Conservation (phyloP, 164 flowering plant genomes). For the Tetracentron sinense region DNA sequence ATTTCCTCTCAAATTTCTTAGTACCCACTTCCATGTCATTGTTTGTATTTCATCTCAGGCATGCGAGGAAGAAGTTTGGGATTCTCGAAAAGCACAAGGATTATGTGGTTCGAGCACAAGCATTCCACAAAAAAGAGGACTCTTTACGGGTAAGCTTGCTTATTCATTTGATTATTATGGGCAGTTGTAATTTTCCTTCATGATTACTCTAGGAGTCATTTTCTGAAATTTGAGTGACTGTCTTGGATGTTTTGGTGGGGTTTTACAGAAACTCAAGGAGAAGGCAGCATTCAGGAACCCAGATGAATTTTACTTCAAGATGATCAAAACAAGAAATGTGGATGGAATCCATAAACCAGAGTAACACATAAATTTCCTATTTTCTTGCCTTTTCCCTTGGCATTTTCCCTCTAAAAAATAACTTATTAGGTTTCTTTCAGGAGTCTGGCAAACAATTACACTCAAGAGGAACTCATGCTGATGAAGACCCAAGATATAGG, state of each 20-base stretch:
- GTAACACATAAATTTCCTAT: constrained; percentile 31
- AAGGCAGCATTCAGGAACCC: constrained; percentile 83
- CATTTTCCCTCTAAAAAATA: background rate
- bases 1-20: background rate
- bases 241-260: constrained; percentile 11
- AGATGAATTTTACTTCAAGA: constrained; percentile 85
- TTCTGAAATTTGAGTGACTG: background rate
- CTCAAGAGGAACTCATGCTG: constrained; percentile 68
- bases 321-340: constrained; percentile 57
- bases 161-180: too few species aligned
- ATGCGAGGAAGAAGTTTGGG: constrained; percentile 63
- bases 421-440: constrained; percentile 26
- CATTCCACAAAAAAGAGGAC: constrained; percentile 66
- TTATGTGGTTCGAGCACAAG: constrained; percentile 67
- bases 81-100: constrained; percentile 90
- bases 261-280: constrained; percentile 68
- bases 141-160: constrained; percentile 42
- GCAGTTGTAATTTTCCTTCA: too few species aligned
- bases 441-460: constrained; percentile 62
- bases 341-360: constrained; percentile 66
- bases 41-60: constrained; percentile 23
- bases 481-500: constrained; percentile 94
- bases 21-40: background rate
- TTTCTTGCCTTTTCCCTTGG: background rate
- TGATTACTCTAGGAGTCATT: background rate